Evolutionary conservation across 768 basidiomycete genomes (phyloP).

Genomic region (Lentinus tigrinus): DNA sequence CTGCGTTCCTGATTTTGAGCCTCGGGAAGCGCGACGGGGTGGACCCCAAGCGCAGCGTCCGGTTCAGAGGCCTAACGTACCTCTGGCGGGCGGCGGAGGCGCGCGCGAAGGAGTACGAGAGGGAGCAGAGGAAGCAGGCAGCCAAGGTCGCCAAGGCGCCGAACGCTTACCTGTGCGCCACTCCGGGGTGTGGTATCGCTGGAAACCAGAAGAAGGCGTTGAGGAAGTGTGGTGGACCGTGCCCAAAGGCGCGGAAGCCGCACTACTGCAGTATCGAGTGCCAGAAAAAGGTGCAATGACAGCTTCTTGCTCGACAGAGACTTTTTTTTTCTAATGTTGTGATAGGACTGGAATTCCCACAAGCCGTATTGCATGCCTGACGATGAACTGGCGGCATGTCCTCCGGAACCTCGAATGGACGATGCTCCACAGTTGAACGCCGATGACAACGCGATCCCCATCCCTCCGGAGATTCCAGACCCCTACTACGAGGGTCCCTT

Average conservation of each 20-base stretch:
- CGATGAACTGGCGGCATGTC: neutral
- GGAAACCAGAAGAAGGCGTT: conserved; percentile 10
- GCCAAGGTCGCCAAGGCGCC: conserved; percentile 1
- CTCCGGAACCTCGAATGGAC: neutral
- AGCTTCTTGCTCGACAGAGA: neutral
- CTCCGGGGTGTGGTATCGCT: conserved; percentile 10
- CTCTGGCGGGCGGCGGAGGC: conserved; percentile 5
- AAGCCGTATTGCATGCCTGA: conserved; percentile 1
- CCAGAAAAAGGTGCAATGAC: neutral
- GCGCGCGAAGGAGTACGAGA: neutral
- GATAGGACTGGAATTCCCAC: neutral
- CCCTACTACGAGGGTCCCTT: neutral
- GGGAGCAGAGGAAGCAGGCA: neutral
- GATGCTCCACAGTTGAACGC: neutral
- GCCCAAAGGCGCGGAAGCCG: conserved; percentile 3
- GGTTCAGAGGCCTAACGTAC: neutral
- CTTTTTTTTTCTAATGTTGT: too few species aligned
- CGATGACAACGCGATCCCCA: neutral
- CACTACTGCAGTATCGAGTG: conserved; percentile 15
- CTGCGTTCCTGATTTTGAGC: neutral
- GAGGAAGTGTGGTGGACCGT: conserved; percentile 5
- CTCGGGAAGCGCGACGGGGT: neutral
- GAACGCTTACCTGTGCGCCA: conserved; percentile 15
- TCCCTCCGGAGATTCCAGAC: neutral
- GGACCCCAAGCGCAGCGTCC: neutral